A percentile compares a stretch with the other conserved stretches of the same genome.
These are phyloP conservation scores for Monilinia fructigena DNA, from an alignment of 2,329 filamentous ascomycete species.

Conservation along the genomic window DNA sequence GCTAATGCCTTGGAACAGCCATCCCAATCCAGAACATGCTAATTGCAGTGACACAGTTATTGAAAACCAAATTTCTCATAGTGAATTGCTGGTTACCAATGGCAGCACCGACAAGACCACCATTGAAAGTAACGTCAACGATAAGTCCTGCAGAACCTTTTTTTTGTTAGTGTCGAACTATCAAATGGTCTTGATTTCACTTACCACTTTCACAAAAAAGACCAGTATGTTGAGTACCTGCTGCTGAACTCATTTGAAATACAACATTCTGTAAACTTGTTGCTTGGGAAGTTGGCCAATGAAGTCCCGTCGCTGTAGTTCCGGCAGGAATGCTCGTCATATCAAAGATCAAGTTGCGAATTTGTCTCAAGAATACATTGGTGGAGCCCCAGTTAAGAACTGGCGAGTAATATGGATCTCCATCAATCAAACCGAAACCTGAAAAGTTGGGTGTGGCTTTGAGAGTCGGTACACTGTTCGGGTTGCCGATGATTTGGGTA, in stretches of 20 bases:
- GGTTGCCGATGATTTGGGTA: constrained; percentile 36
- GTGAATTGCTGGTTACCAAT: constrained; percentile 66
- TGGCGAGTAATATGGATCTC: constrained; percentile 73
- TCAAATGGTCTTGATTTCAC: constrained; percentile 41
- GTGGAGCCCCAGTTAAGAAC: constrained; percentile 72
- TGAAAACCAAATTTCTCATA: constrained; percentile 50
- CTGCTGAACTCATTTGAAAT: constrained; percentile 53
- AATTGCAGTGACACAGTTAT: constrained; percentile 52
- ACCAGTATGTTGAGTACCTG: constrained; percentile 53
- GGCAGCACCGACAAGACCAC: constrained; percentile 58
- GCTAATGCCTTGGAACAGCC: constrained; percentile 51
- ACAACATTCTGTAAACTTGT: constrained; percentile 62
- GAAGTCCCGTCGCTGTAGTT: constrained; percentile 45
- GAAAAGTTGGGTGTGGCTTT: constrained; percentile 68
- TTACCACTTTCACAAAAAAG: constrained; percentile 57
- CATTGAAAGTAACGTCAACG: constrained; percentile 58
- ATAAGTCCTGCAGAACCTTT: constrained; percentile 57
- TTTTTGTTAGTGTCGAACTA: neutral
- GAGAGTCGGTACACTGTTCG: constrained; percentile 60
- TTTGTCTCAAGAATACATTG: constrained; percentile 63
- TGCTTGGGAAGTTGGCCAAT: constrained; percentile 56
- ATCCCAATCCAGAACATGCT: constrained; percentile 60
- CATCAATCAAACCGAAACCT: constrained; percentile 77
- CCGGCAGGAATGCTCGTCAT: constrained; percentile 40
- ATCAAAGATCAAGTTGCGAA: constrained; percentile 66